A percentile compares a stretch with the other conserved stretches of the same genome.
Conservation (phyloP, 352 stramenopile genomes). For the Phytophthora palmivora region DNA sequence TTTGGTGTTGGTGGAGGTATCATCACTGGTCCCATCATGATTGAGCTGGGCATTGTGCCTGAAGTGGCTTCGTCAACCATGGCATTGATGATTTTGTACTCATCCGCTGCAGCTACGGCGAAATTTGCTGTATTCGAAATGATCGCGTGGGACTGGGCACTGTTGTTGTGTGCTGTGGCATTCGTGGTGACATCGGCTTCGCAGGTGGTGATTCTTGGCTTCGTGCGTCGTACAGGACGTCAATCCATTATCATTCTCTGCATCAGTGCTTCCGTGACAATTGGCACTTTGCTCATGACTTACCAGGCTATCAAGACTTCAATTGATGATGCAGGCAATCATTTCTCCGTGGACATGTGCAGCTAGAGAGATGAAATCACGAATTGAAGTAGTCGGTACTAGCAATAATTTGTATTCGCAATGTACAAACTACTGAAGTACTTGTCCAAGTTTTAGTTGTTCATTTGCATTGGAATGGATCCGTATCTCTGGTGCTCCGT, state of each 20-base stretch:
- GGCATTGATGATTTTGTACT: conserved; percentile 61
- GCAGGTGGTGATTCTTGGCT: conserved; percentile 55
- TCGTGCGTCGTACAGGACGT: conserved; percentile 48
- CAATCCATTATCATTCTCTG: conserved; percentile 66
- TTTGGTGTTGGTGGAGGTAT: conserved; percentile 63
- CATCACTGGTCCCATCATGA: conserved; percentile 65
- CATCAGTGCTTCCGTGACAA: conserved; percentile 44
- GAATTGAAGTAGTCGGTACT: conserved; percentile 4
- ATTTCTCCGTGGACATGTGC: conserved; percentile 44
- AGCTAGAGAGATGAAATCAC: conserved; percentile 7
- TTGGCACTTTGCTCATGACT: conserved; percentile 51
- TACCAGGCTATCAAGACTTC: conserved; percentile 56
- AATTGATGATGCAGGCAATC: conserved; percentile 43
- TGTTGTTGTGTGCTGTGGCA: conserved; percentile 38
- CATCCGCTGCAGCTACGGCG: conserved; percentile 44
- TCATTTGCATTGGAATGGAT: conserved; percentile 32
- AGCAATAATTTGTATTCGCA: no score
- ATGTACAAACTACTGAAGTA: no score
- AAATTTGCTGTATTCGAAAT: conserved; percentile 60
- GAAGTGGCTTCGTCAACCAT: conserved; percentile 57
- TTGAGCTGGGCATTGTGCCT: conserved; percentile 63
- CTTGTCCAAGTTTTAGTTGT: conserved; percentile 6
- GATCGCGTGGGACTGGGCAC: conserved; percentile 56
- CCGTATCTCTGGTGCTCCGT: conserved; percentile 31
- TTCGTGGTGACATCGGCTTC: conserved; percentile 59